Base-by-base conservation (phyloP, 2,329 filamentous ascomycete species). In the Cordyceps militaris region DNA sequence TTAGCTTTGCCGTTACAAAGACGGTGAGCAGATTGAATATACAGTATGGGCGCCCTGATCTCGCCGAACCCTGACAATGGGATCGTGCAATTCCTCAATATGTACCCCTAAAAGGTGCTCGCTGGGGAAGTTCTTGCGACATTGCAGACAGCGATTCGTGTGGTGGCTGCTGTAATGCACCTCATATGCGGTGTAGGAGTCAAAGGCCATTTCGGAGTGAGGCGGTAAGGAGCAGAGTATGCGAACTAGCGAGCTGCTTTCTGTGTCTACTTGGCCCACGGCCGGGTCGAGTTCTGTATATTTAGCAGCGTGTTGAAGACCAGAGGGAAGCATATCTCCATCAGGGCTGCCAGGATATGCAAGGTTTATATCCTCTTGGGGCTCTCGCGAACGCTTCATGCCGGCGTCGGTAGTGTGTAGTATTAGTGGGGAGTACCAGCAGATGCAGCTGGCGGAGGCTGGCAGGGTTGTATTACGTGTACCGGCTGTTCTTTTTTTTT, bases 61-160 rank as follows among this genome's bases (percentile, higher is more conserved):
- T 64, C 85, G 83, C 67, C 79, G 83, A 11, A 89, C 81, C 51
- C 83, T 85, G 40, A 83, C 79, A 60, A 97, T 80, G 8, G 91
- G 83, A 72, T 99, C 91, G 71, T 97, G 94, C 63, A 87, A 89
- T 71, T 97, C 94, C 64, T 92, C 85, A 63, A 96, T 92, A 69
- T 99, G 94, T 47, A 97, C 73, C 58, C 81, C 78, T 52, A 99
- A 78, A 56, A 94, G 85, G 69, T 92, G 86, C 36, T 86, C 80
- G 0, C 90, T 91, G 1, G 94, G 94, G 61, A 97, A 91, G 69
- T 97, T 97, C 69, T 83, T 91, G 57, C 81, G 79, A 70, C 94
- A 99, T 66, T 91, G 87, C 10, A 85, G 76, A 69, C 94, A 99
- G 44, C 93, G 84, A 70, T 97, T 92, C 60, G 84, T 82, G 71